These are phyloP conservation scores for Apiotrichum gracile DNA, from an alignment of 1,284 basidiomycete species.

Conservation along the genomic window DNA sequence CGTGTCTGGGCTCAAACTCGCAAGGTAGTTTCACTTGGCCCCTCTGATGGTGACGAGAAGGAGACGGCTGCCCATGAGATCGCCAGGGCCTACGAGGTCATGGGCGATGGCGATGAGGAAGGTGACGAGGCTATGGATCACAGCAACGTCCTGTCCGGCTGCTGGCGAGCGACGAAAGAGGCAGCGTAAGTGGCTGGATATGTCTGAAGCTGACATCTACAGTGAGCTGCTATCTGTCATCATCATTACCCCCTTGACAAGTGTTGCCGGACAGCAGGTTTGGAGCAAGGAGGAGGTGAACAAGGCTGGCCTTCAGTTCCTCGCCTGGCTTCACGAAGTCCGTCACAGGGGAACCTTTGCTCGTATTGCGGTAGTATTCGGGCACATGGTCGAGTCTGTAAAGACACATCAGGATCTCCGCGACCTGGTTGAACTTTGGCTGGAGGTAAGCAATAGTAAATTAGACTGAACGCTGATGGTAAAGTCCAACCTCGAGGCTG, in stretches of 20 bases:
- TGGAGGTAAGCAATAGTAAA: conserved; percentile 26
- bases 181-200: conserved; percentile 30
- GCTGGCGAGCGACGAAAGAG: conserved; percentile 45
- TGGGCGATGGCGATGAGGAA: conserved; percentile 28
- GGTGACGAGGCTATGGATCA: conserved; percentile 29
- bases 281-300: conserved; percentile 34
- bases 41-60: conserved; percentile 6
- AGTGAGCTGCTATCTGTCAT: conserved; percentile 39
- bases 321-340: conserved; percentile 45
- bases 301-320: conserved; percentile 30
- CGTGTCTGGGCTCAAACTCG: conserved; percentile 39
- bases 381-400: conserved; percentile 30
- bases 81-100: conserved; percentile 39
- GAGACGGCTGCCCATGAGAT: conserved; percentile 42
- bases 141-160: conserved; percentile 40
- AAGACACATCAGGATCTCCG: conserved; percentile 12
- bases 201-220: not conserved
- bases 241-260: conserved; percentile 19
- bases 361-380: conserved; percentile 37
- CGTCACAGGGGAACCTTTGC: conserved; percentile 46
- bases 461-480: not conserved
- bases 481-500: conserved; percentile 33
- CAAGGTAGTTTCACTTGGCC: conserved; percentile 37
- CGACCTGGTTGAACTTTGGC: conserved; percentile 30
- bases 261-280: conserved; percentile 13